A percentile compares a stretch with the other conserved stretches of the same genome.
phyloP scores from a whole-genome alignment of 495 filamentous ascomycete species.

The Cladorrhinum samala region DNA sequence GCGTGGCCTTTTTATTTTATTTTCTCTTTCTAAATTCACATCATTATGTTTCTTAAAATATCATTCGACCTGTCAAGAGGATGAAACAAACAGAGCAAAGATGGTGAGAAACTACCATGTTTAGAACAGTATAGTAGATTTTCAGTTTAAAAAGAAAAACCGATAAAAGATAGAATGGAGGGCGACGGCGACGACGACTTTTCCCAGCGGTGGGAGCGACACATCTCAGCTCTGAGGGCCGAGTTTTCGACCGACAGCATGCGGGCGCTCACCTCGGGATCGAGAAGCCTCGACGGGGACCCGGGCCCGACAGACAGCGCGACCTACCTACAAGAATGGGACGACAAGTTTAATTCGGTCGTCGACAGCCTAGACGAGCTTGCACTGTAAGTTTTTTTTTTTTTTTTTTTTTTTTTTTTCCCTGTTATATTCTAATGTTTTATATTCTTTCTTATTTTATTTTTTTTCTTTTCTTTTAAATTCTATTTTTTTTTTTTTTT shows the following conservation, averaged over 20 bases:
- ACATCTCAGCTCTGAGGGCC: slow-evolving; percentile 9
- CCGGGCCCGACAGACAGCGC: too few relatives aligned
- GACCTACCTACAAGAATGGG: slow-evolving; percentile 13
- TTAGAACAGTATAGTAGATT: too few relatives aligned
- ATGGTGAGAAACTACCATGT: background rate
- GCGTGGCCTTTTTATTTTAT: background rate
- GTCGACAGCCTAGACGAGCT: slow-evolving; percentile 22
- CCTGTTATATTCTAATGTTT: too few relatives aligned
- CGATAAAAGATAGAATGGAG: too few relatives aligned
- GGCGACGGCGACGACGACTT: too few relatives aligned
- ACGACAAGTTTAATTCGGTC: slow-evolving; percentile 19
- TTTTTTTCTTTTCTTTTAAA: background rate
- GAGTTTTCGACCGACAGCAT: slow-evolving; percentile 13
- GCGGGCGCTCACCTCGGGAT: slow-evolving; percentile 8
- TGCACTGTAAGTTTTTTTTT: slow-evolving; percentile 4
- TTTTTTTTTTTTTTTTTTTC: background rate
- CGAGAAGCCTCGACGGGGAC: background rate
- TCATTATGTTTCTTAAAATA: background rate
- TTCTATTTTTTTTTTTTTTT: background rate
- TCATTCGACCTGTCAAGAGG: background rate
- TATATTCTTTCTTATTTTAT: too few relatives aligned
- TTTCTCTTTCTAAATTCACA: background rate
- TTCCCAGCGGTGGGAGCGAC: slow-evolving; percentile 15
- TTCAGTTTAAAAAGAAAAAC: too few relatives aligned
- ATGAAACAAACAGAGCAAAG: background rate